phyloP scores from a whole-genome alignment of 2,329 filamentous ascomycete genomes.

The Sclerotinia subarctica region DNA sequence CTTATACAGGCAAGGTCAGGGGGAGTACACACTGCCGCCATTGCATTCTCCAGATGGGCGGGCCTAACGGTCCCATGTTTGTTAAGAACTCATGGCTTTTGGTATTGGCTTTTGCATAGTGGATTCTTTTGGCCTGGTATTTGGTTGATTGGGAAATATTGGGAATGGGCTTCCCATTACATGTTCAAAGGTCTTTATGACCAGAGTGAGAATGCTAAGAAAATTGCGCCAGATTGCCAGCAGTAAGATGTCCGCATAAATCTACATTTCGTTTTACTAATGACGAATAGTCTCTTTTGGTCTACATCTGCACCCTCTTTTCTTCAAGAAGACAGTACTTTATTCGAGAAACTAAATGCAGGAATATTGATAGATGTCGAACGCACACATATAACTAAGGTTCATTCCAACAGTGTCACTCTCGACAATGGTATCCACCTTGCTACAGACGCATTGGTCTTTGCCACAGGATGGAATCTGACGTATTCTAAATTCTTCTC shows the following conservation, averaged over 20 bases:
- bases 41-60: slow-evolving; percentile 17
- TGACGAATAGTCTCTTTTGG: slow-evolving; percentile 13
- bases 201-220: slow-evolving; percentile 17
- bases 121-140: slow-evolving; percentile 21
- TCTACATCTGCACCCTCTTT: slow-evolving; percentile 18
- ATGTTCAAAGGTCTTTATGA: slow-evolving; percentile 18
- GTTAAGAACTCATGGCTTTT: slow-evolving; percentile 21
- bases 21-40: slow-evolving; percentile 17
- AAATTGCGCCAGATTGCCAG: slow-evolving; percentile 16
- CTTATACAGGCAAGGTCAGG: slow-evolving; percentile 19
- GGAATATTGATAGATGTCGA: slow-evolving; percentile 7
- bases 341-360: slow-evolving; percentile 14
- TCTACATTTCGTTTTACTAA: background rate
- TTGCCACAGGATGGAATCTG: slow-evolving; percentile 20
- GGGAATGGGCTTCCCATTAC: slow-evolving; percentile 16
- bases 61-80: slow-evolving; percentile 14
- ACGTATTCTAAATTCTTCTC: slow-evolving; percentile 18
- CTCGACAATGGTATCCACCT: slow-evolving; percentile 9
- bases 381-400: slow-evolving; percentile 15
- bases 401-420: background rate
- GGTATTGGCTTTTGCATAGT: slow-evolving; percentile 23
- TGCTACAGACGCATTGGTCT: slow-evolving; percentile 12
- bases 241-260: background rate
- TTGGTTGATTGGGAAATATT: slow-evolving; percentile 19
- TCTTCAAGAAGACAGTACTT: slow-evolving; percentile 6